phyloP scores from a whole-genome alignment of 2,329 filamentous ascomycete genomes.

The Harringtonia lauricola region DNA sequence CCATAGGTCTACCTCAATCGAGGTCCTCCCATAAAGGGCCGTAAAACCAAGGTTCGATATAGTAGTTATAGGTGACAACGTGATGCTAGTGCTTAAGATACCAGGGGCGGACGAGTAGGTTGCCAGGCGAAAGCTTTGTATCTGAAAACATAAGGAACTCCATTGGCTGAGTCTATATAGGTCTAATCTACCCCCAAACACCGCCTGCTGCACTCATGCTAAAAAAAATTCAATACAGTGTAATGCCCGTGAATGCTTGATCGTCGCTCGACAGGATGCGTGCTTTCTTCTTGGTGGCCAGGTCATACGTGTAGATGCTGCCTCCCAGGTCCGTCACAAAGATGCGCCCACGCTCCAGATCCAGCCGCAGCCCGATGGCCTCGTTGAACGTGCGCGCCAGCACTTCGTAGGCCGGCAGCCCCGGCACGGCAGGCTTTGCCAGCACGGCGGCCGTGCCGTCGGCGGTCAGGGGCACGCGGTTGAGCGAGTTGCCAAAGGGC shows the following conservation, averaged over 20 bases:
- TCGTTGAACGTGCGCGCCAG: constrained; percentile 29
- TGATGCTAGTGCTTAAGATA: no score
- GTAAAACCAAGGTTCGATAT: no score
- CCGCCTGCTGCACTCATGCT: no score
- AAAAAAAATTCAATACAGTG: no score
- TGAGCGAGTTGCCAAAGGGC: constrained; percentile 42
- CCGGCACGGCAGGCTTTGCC: not conserved
- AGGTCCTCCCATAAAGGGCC: no score
- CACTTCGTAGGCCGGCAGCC: constrained; percentile 13
- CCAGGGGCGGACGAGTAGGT: no score
- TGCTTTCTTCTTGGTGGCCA: constrained; percentile 20
- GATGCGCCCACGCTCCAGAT: constrained; percentile 21
- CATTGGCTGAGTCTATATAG: no score
- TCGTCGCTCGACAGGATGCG: constrained; percentile 15
- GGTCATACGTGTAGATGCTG: constrained; percentile 22
- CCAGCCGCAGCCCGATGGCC: constrained; percentile 32
- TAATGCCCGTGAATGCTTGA: constrained; percentile 17
- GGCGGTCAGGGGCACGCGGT: constrained; percentile 19
- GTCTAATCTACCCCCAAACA: no score
- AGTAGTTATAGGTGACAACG: no score
- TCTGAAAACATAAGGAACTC: no score
- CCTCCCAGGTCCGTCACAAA: constrained; percentile 30
- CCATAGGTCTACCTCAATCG: no score
- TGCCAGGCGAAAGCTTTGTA: no score
- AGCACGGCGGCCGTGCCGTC: constrained; percentile 9